A percentile compares a stretch with the other conserved stretches of the same genome.
phyloP scores from a whole-genome alignment of 352 stramenopile species.

The Globisporangium camurandrum region DNA sequence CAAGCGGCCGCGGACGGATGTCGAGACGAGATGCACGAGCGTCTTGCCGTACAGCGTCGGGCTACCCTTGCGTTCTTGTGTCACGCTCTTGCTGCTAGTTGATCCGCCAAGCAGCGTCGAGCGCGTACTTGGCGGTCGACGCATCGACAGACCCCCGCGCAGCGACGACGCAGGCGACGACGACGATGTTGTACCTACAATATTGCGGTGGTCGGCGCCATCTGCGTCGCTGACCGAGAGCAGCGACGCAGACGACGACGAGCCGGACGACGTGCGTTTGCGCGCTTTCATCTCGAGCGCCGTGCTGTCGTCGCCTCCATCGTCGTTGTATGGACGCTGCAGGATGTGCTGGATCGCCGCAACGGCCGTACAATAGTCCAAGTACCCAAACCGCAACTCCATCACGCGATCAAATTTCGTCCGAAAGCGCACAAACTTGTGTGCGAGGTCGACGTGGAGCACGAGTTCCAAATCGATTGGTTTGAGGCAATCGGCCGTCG shows the following conservation, averaged over 20 bases:
- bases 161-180: constrained; percentile 24
- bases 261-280: constrained; percentile 36
- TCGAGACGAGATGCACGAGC: constrained; percentile 66
- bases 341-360: constrained; percentile 55
- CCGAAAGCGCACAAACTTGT: constrained; percentile 52
- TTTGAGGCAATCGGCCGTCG: constrained; percentile 71
- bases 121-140: constrained; percentile 4
- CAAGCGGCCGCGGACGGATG: constrained; percentile 63
- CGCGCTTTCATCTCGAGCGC: constrained; percentile 8
- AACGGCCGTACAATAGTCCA: constrained; percentile 71
- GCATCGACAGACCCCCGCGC: constrained; percentile 5
- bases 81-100: too few relatives aligned
- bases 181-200: constrained; percentile 15
- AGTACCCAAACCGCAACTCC: constrained; percentile 75
- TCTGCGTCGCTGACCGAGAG: constrained; percentile 31
- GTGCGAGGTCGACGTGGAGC: constrained; percentile 61
- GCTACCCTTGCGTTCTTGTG: constrained; percentile 26
- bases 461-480: constrained; percentile 61
- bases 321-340: constrained; percentile 15
- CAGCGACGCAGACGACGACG: constrained; percentile 46
- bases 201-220: constrained; percentile 21
- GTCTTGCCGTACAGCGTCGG: constrained; percentile 54
- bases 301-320: too few relatives aligned
- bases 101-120: too few relatives aligned
- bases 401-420: constrained; percentile 72